phyloP scores from a whole-genome alignment of 345 rosid species.

The Zanthoxylum bungeanum region DNA sequence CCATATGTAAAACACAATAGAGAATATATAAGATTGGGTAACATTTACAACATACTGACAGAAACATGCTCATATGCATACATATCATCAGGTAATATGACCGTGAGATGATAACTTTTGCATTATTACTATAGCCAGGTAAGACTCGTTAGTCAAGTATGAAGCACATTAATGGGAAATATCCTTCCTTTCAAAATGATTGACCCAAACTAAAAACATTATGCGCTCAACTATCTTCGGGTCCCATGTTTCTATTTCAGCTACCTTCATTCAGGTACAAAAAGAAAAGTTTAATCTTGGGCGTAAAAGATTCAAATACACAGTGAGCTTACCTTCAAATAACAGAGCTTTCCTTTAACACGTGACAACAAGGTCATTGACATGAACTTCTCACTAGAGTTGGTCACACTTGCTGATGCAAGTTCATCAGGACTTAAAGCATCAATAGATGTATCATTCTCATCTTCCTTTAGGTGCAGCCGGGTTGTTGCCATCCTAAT shows the following conservation, averaged over 20 bases:
- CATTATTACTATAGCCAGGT: not conserved
- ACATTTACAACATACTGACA: not conserved
- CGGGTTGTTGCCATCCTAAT: conserved; percentile 92
- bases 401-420: conserved; percentile 66
- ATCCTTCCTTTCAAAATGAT: not conserved
- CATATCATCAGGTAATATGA: not conserved
- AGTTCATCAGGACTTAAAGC: conserved; percentile 72
- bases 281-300: not conserved
- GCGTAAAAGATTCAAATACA: not conserved
- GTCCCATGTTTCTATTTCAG: not conserved
- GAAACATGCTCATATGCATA: not conserved
- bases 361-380: conserved; percentile 55
- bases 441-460: conserved; percentile 70
- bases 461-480: conserved; percentile 70
- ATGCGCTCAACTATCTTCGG: not conserved
- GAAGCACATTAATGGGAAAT: not conserved
- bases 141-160: not conserved
- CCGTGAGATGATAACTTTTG: not conserved
- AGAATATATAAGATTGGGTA: not conserved
- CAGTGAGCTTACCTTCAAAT: conserved; percentile 62
- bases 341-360: conserved; percentile 83
- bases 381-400: conserved; percentile 76
- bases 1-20: not conserved
- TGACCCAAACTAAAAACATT: not conserved
- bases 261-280: not conserved